A percentile compares a stretch with the other conserved stretches of the same genome.
phyloP scores from a whole-genome alignment of 306 rosid species.

The Glycyrrhiza uralensis region DNA sequence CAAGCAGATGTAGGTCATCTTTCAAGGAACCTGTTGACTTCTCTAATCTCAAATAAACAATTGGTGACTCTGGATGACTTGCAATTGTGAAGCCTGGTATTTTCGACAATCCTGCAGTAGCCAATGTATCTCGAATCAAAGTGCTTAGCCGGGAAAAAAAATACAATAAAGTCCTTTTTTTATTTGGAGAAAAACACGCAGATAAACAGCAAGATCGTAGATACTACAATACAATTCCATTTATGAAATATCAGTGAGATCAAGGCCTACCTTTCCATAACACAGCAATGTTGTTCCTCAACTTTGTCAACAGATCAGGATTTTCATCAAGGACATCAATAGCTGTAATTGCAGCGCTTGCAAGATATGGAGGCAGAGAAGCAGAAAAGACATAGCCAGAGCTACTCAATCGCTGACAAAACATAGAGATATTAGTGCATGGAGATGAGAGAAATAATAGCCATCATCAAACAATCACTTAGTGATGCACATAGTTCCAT shows the following conservation, averaged over 20 bases:
- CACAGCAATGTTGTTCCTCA: conserved; percentile 58
- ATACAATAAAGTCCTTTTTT: background rate
- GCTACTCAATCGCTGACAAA: conserved; percentile 88
- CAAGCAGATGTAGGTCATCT: conserved; percentile 64
- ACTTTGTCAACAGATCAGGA: conserved; percentile 66
- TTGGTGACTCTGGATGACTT: conserved; percentile 86
- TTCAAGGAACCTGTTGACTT: conserved; percentile 66
- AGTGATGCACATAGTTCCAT: conserved; percentile 6
- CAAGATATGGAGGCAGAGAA: conserved; percentile 96
- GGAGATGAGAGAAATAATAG: conserved; percentile 6
- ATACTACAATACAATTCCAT: background rate
- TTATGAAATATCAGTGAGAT: conserved; percentile 16
- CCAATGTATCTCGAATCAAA: conserved; percentile 24
- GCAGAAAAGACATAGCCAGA: conserved; percentile 98
- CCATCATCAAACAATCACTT: conserved; percentile 16
- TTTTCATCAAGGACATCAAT: conserved; percentile 81
- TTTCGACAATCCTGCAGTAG: conserved; percentile 65
- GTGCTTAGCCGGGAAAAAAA: background rate
- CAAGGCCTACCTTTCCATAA: conserved; percentile 67
- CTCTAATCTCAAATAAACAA: conserved; percentile 72
- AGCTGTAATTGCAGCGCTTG: conserved; percentile 87
- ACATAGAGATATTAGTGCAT: conserved; percentile 28
- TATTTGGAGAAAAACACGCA: background rate
- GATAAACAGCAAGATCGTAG: background rate
- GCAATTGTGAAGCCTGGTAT: conserved; percentile 55